phyloP scores from a whole-genome alignment of 2,329 filamentous ascomycete species.

The Helminthosporium solani region DNA sequence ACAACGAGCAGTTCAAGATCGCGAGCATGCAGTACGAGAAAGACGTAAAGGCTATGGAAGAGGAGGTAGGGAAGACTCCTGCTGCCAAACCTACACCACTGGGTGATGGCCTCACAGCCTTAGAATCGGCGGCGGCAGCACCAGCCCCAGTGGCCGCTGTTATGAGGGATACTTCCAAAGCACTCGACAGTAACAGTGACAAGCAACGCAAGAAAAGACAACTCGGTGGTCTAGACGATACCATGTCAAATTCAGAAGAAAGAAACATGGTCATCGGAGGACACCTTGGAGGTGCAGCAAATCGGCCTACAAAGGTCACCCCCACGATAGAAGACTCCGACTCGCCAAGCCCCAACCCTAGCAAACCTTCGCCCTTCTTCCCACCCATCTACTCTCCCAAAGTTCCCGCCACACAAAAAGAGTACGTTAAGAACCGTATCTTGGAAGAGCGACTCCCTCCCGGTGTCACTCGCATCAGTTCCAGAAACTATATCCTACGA shows the following conservation, averaged over 20 bases:
- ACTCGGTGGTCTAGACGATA: not conserved
- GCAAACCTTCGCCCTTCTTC: constrained; percentile 26
- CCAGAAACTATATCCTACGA: constrained; percentile 58
- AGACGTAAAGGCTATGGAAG: constrained; percentile 26
- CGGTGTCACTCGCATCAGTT: constrained; percentile 58
- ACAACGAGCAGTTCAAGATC: constrained; percentile 35
- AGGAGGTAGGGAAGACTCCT: constrained; percentile 7
- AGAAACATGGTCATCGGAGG: not conserved
- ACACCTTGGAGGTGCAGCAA: not conserved
- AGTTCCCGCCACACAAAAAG: constrained; percentile 34
- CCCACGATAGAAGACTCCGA: constrained; percentile 1
- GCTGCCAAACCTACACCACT: constrained; percentile 9
- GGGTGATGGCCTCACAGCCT: not conserved
- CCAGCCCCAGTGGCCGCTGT: not conserved
- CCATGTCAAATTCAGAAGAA: not conserved
- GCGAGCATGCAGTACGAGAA: constrained; percentile 34
- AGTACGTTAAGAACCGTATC: constrained; percentile 41
- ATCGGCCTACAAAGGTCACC: constrained; percentile 25
- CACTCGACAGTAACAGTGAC: too few relatives aligned
- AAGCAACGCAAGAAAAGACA: constrained; percentile 3
- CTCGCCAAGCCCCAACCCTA: constrained; percentile 9
- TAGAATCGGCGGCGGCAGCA: constrained; percentile 1
- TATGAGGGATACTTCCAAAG: too few relatives aligned
- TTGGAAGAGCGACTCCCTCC: constrained; percentile 50
- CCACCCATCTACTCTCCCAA: constrained; percentile 33